Conservation (phyloP, 805 yeast species). For the Debaryomyces hansenii region DNA sequence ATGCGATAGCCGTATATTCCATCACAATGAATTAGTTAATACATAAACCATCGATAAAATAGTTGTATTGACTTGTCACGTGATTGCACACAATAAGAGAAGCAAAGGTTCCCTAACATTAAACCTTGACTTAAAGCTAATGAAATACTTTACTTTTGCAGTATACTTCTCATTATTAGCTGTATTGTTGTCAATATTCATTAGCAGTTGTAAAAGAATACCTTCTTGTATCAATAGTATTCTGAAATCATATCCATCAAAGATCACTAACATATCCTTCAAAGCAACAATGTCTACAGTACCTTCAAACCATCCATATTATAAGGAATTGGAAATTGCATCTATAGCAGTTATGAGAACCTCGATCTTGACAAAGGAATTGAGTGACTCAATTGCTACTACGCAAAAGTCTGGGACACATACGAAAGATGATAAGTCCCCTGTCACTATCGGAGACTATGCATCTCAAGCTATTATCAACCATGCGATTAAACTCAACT, state of each 20-base stretch:
- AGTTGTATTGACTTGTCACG: background rate
- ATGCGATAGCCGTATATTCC: too few relatives aligned
- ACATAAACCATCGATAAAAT: too few relatives aligned
- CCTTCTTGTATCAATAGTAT: background rate
- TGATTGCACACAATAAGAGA: conserved; percentile 2
- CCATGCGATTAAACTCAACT: conserved; percentile 73
- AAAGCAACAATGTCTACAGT: conserved; percentile 4
- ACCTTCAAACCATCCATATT: conserved; percentile 37
- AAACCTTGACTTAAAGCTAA: background rate
- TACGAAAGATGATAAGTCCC: conserved; percentile 85
- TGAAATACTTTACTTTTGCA: background rate
- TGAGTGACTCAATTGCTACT: conserved; percentile 54
- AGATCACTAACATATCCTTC: background rate
- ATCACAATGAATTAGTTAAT: too few relatives aligned
- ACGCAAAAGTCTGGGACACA: conserved; percentile 54
- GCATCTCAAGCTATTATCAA: conserved; percentile 94
- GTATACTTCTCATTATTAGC: conserved; percentile 3
- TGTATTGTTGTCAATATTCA: conserved; percentile 3
- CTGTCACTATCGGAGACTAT: conserved; percentile 95
- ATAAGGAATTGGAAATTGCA: conserved; percentile 75
- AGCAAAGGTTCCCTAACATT: too few relatives aligned
- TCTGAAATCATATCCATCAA: background rate
- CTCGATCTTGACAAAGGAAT: conserved; percentile 65
- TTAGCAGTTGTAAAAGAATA: background rate
- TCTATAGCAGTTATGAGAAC: conserved; percentile 91